phyloP scores from a whole-genome alignment of 441 rosid genomes.

The Pelargonium citronellum region DNA sequence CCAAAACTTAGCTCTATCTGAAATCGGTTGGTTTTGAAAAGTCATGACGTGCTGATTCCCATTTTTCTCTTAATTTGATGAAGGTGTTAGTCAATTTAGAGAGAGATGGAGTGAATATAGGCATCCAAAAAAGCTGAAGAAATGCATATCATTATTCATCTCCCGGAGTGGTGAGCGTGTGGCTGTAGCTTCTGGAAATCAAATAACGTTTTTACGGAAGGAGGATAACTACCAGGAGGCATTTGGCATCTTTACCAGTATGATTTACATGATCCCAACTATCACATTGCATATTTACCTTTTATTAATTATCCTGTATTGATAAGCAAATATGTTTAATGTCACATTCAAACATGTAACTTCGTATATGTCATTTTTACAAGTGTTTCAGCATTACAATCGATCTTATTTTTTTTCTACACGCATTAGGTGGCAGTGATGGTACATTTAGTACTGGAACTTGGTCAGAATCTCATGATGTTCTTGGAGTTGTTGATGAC shows the following conservation, averaged over 20 bases:
- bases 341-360: neutral
- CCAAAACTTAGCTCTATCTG: slow-evolving; percentile 9
- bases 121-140: slow-evolving; percentile 42
- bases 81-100: slow-evolving; percentile 67
- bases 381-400: neutral
- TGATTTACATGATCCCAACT: slow-evolving; percentile 25
- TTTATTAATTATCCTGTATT: neutral
- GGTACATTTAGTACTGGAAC: slow-evolving; percentile 59
- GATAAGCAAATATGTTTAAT: neutral
- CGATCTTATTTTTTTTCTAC: slow-evolving; percentile 30
- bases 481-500: slow-evolving; percentile 76
- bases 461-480: slow-evolving; percentile 82
- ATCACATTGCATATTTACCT: neutral
- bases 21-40: slow-evolving; percentile 11
- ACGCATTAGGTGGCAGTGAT: slow-evolving; percentile 43
- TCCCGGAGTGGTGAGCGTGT: slow-evolving; percentile 72
- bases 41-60: neutral
- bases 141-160: slow-evolving; percentile 49
- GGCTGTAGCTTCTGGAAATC: slow-evolving; percentile 77
- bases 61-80: slow-evolving; percentile 12
- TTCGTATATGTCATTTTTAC: too few relatives aligned
- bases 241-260: slow-evolving; percentile 59
- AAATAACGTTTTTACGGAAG: slow-evolving; percentile 57
- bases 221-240: slow-evolving; percentile 72
- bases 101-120: slow-evolving; percentile 59